Percentiles rank a stretch among this genome's conserved stretches.
Conservation (phyloP, 257 asterid species). For the Penstemon newberryi region DNA sequence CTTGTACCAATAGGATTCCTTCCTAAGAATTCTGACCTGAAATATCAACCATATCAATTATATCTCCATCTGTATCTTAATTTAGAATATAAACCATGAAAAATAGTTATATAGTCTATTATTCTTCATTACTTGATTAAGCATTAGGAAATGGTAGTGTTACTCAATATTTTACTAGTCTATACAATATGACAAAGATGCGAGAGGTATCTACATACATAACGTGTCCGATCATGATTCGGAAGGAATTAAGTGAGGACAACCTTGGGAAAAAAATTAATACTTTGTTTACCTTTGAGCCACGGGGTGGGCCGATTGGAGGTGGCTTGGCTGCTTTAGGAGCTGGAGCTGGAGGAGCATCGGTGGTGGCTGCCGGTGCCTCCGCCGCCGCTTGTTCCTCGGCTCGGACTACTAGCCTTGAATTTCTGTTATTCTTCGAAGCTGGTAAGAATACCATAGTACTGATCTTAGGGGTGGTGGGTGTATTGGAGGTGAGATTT, state of each 20-base stretch:
- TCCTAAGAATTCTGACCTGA: constrained; percentile 89
- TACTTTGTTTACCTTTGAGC: constrained; percentile 50
- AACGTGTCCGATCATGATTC: too few relatives aligned
- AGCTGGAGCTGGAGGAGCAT: constrained; percentile 38
- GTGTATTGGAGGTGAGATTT: constrained; percentile 35
- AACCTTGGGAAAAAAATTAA: too few relatives aligned
- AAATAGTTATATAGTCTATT: background rate
- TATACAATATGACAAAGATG: too few relatives aligned
- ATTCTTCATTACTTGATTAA: too few relatives aligned
- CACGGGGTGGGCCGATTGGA: constrained; percentile 89
- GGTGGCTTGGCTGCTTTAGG: constrained; percentile 79
- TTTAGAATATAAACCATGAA: background rate
- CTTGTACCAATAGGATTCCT: constrained; percentile 93
- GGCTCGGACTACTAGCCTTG: constrained; percentile 62
- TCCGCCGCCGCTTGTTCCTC: constrained; percentile 36
- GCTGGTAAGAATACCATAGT: constrained; percentile 40
- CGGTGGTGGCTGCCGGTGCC: constrained; percentile 26
- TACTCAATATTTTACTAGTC: too few relatives aligned
- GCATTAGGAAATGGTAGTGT: too few relatives aligned
- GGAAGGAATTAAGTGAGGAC: too few relatives aligned
- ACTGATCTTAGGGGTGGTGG: constrained; percentile 15
- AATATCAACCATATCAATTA: background rate
- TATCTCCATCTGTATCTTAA: too few relatives aligned
- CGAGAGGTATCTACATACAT: too few relatives aligned
- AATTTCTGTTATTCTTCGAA: constrained; percentile 36